These are phyloP conservation scores for Mycena belliarum DNA, from an alignment of 768 basidiomycete species.

Conservation along the genomic window DNA sequence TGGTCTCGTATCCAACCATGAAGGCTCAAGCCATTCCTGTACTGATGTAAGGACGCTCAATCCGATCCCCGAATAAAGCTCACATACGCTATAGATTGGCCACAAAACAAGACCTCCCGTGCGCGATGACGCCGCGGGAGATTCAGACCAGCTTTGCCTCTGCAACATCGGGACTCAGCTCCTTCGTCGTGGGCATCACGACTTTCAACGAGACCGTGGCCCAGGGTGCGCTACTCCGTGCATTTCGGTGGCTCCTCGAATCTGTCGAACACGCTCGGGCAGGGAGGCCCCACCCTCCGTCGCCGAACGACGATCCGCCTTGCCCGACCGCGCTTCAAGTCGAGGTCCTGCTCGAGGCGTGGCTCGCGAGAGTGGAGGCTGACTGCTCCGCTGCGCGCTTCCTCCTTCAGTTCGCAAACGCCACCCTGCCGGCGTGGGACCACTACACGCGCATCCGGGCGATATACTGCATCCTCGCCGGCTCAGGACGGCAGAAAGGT, in stretches of 20 bases:
- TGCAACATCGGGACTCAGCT: conserved; percentile 30
- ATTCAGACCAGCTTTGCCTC: conserved; percentile 37
- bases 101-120: conserved; percentile 64
- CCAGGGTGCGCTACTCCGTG: neutral
- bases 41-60: conserved; percentile 30
- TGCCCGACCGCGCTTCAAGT: conserved; percentile 21
- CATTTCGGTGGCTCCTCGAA: conserved; percentile 33
- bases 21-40: conserved; percentile 27
- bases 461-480: conserved; percentile 42
- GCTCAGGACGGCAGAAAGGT: conserved; percentile 46
- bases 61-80: neutral
- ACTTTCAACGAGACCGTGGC: neutral
- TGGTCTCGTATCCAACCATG: conserved; percentile 29
- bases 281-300: neutral
- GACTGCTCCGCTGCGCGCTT: conserved; percentile 34
- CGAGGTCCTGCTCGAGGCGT: conserved; percentile 34
- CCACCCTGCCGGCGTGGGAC: conserved; percentile 44
- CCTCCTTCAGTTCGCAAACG: conserved; percentile 34
- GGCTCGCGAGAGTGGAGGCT: conserved; percentile 35
- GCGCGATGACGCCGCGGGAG: conserved; percentile 48
- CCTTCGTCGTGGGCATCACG: conserved; percentile 31
- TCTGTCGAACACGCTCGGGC: conserved; percentile 30
- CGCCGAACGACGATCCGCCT: conserved; percentile 11
- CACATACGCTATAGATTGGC: conserved; percentile 41
- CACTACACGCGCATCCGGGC: conserved; percentile 50